Base-by-base conservation (phyloP, 1,139 yeast species). In the Citeromyces hawaiiensis region DNA sequence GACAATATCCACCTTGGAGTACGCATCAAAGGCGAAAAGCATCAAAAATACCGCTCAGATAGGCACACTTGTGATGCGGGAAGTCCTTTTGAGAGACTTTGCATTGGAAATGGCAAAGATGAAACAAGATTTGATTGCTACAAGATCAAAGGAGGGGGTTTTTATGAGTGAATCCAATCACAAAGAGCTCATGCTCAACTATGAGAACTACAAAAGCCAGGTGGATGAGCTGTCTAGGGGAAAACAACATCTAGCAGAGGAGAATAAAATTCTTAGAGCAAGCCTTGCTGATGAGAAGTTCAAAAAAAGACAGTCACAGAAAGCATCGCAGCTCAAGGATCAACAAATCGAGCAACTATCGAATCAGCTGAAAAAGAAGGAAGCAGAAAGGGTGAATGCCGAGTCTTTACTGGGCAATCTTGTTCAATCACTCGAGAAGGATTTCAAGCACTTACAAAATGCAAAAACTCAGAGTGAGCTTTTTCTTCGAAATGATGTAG, bases 11-110 rank as follows among this genome's bases (percentile, higher is more conserved):
- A 85, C 95, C 0, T 63, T 85, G 41, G 91, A 82, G 44, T 85
- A 85, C 53, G 94, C 95, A 2, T 71, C 75, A 39, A 72, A 85
- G 44, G 95, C 86, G 0, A 82, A 82, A 48, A 76, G 72, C 42
- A 83, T 85, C 46, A 76, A 72, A 49, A 85, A 85, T 51, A 67
- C 47, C 6, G 53, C 52, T 2, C 53, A 49, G 32, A 42, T 48
- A 4, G 68, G 71, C 0, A 54, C 60, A 1, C 50, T 59, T 10
- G 54, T 71, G 16, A 56, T 76, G 45, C 77, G 76, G 47, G 76
- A 71, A 44, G 65, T 74, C 1, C 55, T 78, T 19, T 64, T 80
- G 18, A 72, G 69, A 46, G 79, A 72, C 44, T 60, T 79, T 37
- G 67, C 79, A 1, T 60, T 60, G 14, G 85, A 78, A 47, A 59